These are phyloP conservation scores for Sisymbrium irio DNA, from an alignment of 345 rosid species.

Conservation along the genomic window DNA sequence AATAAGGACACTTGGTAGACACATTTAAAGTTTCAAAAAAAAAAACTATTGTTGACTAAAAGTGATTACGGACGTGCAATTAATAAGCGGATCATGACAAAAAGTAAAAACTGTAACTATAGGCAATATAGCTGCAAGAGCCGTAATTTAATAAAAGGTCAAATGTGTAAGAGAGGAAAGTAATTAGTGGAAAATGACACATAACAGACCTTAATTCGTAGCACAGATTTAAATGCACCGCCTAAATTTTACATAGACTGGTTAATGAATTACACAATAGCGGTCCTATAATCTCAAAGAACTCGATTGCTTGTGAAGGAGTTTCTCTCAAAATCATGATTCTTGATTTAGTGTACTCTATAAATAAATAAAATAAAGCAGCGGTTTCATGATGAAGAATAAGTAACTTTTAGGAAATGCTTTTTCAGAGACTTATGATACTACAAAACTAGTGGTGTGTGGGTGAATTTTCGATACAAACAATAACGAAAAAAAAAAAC, in stretches of 20 bases:
- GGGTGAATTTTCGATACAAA: not conserved
- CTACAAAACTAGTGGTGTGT: constrained; percentile 20
- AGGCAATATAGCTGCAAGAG: not conserved
- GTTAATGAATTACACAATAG: not conserved
- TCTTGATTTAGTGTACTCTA: not conserved
- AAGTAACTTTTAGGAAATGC: not conserved
- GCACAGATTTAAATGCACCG: constrained; percentile 6
- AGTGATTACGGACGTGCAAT: constrained; percentile 25
- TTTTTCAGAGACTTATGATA: constrained; percentile 31
- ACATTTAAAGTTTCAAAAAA: not conserved
- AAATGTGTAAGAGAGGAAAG: not conserved
- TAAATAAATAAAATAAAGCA: not conserved
- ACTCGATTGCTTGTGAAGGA: constrained; percentile 13
- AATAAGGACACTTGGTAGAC: constrained; percentile 4
- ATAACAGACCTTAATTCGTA: constrained; percentile 3
- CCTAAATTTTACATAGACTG: not conserved
- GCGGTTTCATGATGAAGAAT: constrained; percentile 24
- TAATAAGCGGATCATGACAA: constrained; percentile 1
- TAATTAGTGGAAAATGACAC: constrained; percentile 17
- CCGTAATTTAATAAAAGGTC: constrained; percentile 10
- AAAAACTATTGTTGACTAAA: constrained; percentile 3
- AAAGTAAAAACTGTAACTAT: not conserved
- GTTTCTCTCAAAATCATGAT: not conserved
- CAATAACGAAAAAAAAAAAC: not conserved
- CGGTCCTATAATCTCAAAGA: not conserved